Conservation (phyloP, 805 yeast species). For the Yarrowia yakushimensis region DNA sequence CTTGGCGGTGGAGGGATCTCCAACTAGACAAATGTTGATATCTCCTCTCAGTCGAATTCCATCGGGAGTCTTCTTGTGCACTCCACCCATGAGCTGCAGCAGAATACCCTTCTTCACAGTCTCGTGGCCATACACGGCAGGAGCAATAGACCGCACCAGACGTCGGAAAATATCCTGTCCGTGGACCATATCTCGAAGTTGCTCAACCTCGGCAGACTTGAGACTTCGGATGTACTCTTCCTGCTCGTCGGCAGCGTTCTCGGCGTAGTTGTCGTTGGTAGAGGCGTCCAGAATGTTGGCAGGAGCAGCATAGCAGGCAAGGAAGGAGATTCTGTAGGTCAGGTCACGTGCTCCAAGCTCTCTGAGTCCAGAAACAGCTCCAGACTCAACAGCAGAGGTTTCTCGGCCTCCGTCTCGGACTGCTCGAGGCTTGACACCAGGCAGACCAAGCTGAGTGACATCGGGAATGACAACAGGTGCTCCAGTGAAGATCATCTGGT, state of each 20-base stretch:
- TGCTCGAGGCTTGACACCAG: conserved; percentile 88
- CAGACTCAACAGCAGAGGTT: conserved; percentile 70
- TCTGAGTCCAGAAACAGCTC: conserved; percentile 76
- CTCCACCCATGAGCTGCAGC: conserved; percentile 89
- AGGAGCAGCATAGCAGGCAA: conserved; percentile 86
- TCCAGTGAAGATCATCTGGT: conserved; percentile 89
- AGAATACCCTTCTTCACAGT: conserved; percentile 87
- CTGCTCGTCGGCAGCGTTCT: conserved; percentile 59
- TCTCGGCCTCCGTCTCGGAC: conserved; percentile 60
- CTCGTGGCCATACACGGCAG: conserved; percentile 95
- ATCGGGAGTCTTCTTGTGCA: conserved; percentile 87
- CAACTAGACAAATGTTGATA: conserved; percentile 92
- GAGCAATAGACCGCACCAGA: conserved; percentile 84
- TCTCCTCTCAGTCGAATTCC: conserved; percentile 96
- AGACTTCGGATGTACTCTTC: conserved; percentile 74
- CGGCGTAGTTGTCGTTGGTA: conserved; percentile 38
- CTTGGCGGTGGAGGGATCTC: conserved; percentile 96
- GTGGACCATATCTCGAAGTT: conserved; percentile 84
- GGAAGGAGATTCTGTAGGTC: conserved; percentile 85
- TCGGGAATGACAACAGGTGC: conserved; percentile 94
- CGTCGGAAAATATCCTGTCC: conserved; percentile 81
- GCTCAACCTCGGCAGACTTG: conserved; percentile 76
- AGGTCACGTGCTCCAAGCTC: conserved; percentile 92
- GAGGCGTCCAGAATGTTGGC: conserved; percentile 30
- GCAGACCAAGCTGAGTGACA: conserved; percentile 86